Percentiles rank a stretch among this genome's conserved stretches.
These are phyloP conservation scores for Colletotrichum camelliae DNA, from an alignment of 2,329 filamentous ascomycete genomes.

Conservation along the genomic window DNA sequence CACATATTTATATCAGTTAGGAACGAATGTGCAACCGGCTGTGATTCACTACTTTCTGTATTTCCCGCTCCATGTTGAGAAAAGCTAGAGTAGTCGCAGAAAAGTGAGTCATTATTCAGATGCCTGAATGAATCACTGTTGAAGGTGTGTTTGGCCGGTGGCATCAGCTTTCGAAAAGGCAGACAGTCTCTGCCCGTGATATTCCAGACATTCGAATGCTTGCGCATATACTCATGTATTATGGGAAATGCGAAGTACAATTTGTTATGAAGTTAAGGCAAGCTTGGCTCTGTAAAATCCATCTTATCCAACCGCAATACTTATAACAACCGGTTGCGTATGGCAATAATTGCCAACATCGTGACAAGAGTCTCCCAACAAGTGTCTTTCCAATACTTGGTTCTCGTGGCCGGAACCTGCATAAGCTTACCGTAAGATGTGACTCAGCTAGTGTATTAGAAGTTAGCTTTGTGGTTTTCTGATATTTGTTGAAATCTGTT, in stretches of 20 bases:
- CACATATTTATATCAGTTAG: neutral
- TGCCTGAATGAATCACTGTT: neutral
- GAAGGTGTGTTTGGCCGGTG: accelerated
- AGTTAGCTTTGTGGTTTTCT: neutral
- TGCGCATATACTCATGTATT: accelerated
- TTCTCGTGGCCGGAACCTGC: neutral
- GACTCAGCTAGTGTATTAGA: accelerated
- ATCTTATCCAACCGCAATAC: neutral
- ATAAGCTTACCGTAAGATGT: neutral
- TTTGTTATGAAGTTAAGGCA: accelerated
- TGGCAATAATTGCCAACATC: neutral
- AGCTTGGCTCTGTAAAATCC: neutral
- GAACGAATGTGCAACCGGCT: neutral
- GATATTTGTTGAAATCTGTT: neutral
- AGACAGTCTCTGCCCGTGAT: neutral
- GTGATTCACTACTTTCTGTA: neutral
- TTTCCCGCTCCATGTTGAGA: neutral
- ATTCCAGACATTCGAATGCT: neutral
- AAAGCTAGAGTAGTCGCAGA: neutral
- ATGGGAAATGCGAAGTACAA: neutral
- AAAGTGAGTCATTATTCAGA: accelerated
- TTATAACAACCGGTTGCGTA: neutral
- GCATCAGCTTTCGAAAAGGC: neutral
- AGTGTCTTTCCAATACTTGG: neutral
- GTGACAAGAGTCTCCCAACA: neutral